phyloP scores from a whole-genome alignment of 495 filamentous ascomycete genomes.

The Aspergillus egyptiacus region DNA sequence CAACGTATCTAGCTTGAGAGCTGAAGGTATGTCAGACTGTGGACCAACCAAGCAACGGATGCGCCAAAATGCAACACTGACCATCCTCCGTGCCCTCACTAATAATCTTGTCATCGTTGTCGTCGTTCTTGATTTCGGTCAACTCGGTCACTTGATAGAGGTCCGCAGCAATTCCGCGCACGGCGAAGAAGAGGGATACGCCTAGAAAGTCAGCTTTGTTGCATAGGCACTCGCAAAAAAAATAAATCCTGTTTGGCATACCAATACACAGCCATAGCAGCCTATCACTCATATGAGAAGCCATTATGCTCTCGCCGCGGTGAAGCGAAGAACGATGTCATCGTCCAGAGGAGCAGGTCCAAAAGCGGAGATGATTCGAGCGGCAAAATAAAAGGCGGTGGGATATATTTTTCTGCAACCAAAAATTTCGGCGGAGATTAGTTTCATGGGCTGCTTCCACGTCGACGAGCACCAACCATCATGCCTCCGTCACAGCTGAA shows the following conservation, averaged over 20 bases:
- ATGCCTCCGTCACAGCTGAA: constrained; percentile 98
- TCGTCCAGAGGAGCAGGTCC: not conserved
- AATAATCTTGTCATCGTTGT: constrained; percentile 41
- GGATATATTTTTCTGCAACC: constrained; percentile 23
- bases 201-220: constrained; percentile 25
- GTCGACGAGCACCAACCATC: constrained; percentile 18
- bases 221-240: not conserved
- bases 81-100: constrained; percentile 46
- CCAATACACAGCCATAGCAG: constrained; percentile 43
- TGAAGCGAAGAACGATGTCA: not conserved
- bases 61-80: constrained; percentile 2
- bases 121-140: constrained; percentile 44
- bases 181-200: constrained; percentile 41
- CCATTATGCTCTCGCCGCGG: constrained; percentile 23
- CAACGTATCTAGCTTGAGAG: constrained; percentile 47
- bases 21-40: constrained; percentile 21
- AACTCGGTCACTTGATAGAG: constrained; percentile 42
- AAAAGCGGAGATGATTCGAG: constrained; percentile 27
- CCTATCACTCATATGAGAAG: constrained; percentile 36
- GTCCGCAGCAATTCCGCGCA: constrained; percentile 40
- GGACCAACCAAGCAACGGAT: not conserved
- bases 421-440: constrained; percentile 22
- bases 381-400: constrained; percentile 41
- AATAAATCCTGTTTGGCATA: constrained; percentile 12
- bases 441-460: constrained; percentile 5